These are phyloP conservation scores for Penicillium desertorum DNA, from an alignment of 495 filamentous ascomycete genomes.

Conservation along the genomic window DNA sequence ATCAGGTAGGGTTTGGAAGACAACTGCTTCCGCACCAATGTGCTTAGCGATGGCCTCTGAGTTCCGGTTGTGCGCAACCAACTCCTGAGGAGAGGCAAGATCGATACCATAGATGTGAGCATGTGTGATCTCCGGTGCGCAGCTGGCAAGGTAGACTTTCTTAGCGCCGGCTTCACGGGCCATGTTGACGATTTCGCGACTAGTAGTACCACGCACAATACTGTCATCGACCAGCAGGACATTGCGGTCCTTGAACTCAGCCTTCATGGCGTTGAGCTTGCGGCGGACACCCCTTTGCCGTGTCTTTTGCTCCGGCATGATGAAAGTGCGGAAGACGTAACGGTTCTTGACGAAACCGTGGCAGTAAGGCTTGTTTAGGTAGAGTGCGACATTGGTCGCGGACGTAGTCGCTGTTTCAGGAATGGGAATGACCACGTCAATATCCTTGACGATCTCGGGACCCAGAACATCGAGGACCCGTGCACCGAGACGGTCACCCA, in stretches of 20 bases:
- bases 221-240: conserved; percentile 90
- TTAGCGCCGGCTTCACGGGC: conserved; percentile 86
- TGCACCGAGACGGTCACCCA: conserved; percentile 85
- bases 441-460: conserved; percentile 71
- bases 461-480: conserved; percentile 73
- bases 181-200: conserved; percentile 89
- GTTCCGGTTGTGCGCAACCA: conserved; percentile 79
- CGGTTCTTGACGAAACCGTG: conserved; percentile 93
- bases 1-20: conserved; percentile 86
- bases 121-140: conserved; percentile 81
- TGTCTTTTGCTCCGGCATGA: conserved; percentile 85
- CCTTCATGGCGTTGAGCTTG: conserved; percentile 76
- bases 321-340: conserved; percentile 95
- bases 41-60: conserved; percentile 66
- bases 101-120: conserved; percentile 87
- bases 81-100: conserved; percentile 75
- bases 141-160: conserved; percentile 87
- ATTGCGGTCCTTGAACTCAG: conserved; percentile 81
- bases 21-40: conserved; percentile 88
- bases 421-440: conserved; percentile 90
- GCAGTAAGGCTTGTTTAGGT: conserved; percentile 75
- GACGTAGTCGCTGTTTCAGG: conserved; percentile 85
- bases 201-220: conserved; percentile 91
- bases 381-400: conserved; percentile 74
- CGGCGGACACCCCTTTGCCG: conserved; percentile 64